Evolutionary conservation across 1,284 basidiomycete species (phyloP).

Genomic region (Boletus mariae): DNA sequence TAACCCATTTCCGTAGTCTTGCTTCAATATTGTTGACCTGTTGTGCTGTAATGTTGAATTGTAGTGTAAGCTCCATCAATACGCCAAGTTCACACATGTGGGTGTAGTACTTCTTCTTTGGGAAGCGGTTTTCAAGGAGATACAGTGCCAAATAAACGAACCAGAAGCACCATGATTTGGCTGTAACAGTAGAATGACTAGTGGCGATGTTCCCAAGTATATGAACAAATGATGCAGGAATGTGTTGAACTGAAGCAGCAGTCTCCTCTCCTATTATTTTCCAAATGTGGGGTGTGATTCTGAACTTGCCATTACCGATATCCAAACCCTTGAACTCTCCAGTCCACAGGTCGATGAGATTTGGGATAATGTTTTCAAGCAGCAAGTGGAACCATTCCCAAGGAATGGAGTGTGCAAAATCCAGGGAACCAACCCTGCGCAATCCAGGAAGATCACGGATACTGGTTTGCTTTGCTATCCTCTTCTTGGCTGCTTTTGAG

Average conservation of each 20-base stretch:
- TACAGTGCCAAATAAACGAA: slow-evolving; percentile 3
- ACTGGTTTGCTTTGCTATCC: background rate
- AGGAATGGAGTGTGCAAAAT: slow-evolving; percentile 6
- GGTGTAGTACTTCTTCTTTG: too few species aligned
- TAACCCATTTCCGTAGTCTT: too few species aligned
- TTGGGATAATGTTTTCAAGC: slow-evolving; percentile 23
- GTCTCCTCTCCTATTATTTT: slow-evolving; percentile 19
- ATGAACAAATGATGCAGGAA: slow-evolving; percentile 1
- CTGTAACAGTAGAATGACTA: slow-evolving; percentile 1
- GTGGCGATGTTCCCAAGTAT: slow-evolving; percentile 3
- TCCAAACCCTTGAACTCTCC: slow-evolving; percentile 29
- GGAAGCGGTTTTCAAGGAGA: too few species aligned
- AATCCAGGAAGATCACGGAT: background rate
- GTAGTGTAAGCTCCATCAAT: too few species aligned
- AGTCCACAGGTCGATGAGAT: slow-evolving; percentile 30
- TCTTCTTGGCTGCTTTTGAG: background rate
- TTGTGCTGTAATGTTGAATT: too few species aligned
- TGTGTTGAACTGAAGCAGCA: slow-evolving; percentile 1
- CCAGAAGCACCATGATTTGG: slow-evolving; percentile 14
- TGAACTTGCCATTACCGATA: slow-evolving; percentile 16
- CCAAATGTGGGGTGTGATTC: slow-evolving; percentile 22
- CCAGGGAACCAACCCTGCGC: background rate
- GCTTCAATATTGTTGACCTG: too few species aligned
- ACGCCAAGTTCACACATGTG: too few species aligned
- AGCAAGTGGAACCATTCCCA: slow-evolving; percentile 36